Percentiles rank a stretch among this genome's conserved stretches.
Conservation (phyloP, 148 eudicot species). For the Oxyria digyna region DNA sequence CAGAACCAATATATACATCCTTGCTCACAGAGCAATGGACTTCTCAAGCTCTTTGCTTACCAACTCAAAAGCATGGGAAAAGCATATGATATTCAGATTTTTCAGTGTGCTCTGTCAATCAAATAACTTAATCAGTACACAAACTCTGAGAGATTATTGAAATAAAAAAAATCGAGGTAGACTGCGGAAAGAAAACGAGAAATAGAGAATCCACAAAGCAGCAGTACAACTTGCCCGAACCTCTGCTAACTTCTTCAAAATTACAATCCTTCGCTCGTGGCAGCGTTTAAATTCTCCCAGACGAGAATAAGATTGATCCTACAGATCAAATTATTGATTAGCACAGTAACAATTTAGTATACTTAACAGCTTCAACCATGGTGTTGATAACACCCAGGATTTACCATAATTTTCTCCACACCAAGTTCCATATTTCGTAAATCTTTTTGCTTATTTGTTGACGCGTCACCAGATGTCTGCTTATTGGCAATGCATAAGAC, state of each 20-base stretch:
- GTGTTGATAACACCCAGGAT: background rate
- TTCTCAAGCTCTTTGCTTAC: slow-evolving; percentile 70
- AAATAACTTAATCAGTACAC: slow-evolving; percentile 1
- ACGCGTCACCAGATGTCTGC: slow-evolving; percentile 38
- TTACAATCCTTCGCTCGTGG: slow-evolving; percentile 58
- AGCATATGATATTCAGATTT: slow-evolving; percentile 54
- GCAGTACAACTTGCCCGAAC: slow-evolving; percentile 43
- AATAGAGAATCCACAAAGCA: background rate
- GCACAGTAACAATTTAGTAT: slow-evolving; percentile 3
- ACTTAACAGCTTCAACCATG: background rate
- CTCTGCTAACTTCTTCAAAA: slow-evolving; percentile 48
- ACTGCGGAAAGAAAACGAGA: background rate
- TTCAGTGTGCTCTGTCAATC: slow-evolving; percentile 48
- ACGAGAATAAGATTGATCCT: slow-evolving; percentile 67
- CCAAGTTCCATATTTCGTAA: slow-evolving; percentile 64
- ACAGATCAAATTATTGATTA: slow-evolving; percentile 16
- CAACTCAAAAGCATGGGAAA: slow-evolving; percentile 46
- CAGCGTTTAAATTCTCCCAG: slow-evolving; percentile 56
- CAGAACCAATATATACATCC: no score
- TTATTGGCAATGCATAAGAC: slow-evolving; percentile 51
- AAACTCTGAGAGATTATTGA: background rate
- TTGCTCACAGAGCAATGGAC: no score
- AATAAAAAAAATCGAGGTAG: background rate
- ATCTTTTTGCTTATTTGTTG: slow-evolving; percentile 58
- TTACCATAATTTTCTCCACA: slow-evolving; percentile 57